Evolutionary conservation across 257 asterid species (phyloP).

Genomic region (Solanum stenotomum): DNA sequence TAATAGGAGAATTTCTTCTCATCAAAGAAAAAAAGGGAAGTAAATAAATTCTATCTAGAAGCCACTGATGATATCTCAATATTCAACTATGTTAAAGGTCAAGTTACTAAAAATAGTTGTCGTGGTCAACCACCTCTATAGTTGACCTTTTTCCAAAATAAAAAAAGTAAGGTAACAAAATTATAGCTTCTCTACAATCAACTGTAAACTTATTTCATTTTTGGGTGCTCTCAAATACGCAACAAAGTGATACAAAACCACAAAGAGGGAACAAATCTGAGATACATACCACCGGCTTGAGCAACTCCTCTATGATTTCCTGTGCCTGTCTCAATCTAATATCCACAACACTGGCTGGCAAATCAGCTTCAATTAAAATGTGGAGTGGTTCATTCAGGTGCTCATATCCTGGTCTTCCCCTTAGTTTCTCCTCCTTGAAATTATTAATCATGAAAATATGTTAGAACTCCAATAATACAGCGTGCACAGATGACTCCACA

Average conservation of each 20-base stretch:
- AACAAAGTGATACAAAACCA: neutral
- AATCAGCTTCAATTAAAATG: conserved; percentile 87
- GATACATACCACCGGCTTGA: conserved; percentile 82
- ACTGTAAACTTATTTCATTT: neutral
- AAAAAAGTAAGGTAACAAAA: neutral
- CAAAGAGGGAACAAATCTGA: neutral
- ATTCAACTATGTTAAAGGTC: neutral
- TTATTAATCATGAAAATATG: conserved; percentile 4
- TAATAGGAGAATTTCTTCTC: neutral
- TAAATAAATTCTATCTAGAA: neutral
- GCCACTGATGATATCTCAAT: neutral
- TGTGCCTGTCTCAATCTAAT: conserved; percentile 82
- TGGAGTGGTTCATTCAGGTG: conserved; percentile 90
- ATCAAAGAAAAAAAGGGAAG: neutral
- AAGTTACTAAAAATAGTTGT: neutral
- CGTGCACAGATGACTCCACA: neutral
- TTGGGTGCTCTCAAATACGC: neutral
- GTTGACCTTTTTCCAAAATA: neutral
- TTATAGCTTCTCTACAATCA: neutral
- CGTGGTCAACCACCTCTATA: neutral
- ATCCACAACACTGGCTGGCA: conserved; percentile 73
- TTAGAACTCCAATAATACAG: neutral
- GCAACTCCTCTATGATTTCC: conserved; percentile 79
- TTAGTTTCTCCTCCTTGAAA: conserved; percentile 76
- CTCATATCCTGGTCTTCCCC: conserved; percentile 92